Base-by-base conservation (phyloP, 2,329 filamentous ascomycete species). In the Myriosclerotinia duriaeana region DNA sequence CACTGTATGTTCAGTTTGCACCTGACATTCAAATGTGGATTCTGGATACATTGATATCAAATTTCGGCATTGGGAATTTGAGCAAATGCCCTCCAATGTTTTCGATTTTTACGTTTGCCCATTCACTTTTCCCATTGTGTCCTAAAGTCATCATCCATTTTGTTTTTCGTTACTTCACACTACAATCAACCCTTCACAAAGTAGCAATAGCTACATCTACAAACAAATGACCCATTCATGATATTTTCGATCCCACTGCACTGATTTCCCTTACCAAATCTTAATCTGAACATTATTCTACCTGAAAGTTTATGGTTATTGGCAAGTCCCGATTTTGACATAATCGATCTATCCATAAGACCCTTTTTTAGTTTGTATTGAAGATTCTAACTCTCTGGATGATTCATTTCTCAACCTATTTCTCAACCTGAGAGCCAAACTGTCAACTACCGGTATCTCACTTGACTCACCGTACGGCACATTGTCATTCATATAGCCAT, bases 281-380 rank as follows among this genome's bases (percentile, higher is more conserved):
- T 22, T 20, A 50, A 26, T 6, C 6, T 26, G 38, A 7, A n/a
- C n/a, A 22, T 38, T 12, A 26, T 7, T 22, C 14, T 36, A 38
- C 44, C 44, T 50, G 58, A 60, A 60, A 60, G 58, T 60, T 60
- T 30, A 60, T 60, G 44, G n/a, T 6, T 15, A 36, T 60, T 38
- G 38, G 8, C 58, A 38, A 17, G 20, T 22, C 5, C 58, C n/a
- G 1, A 38, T 50, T 22, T 7, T 26, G 1, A 11, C 34, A 6
- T 17, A 2, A 50, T 38, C 20, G 15, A 60, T 17, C 11, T 50
- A 50, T 60, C 1, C 7, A 26, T 26, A 2, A 7, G 8, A n/a
- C 8, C 7, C 22, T 30, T 50, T 38, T 20, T 15, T 26, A 50
- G 30, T 12, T 20, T 9, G 20, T 38, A 9, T 11, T 38, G 7